A percentile compares a stretch with the other conserved stretches of the same genome.
phyloP scores from a whole-genome alignment of 208 protist species.

The Kentomonas sorsogonicus region DNA sequence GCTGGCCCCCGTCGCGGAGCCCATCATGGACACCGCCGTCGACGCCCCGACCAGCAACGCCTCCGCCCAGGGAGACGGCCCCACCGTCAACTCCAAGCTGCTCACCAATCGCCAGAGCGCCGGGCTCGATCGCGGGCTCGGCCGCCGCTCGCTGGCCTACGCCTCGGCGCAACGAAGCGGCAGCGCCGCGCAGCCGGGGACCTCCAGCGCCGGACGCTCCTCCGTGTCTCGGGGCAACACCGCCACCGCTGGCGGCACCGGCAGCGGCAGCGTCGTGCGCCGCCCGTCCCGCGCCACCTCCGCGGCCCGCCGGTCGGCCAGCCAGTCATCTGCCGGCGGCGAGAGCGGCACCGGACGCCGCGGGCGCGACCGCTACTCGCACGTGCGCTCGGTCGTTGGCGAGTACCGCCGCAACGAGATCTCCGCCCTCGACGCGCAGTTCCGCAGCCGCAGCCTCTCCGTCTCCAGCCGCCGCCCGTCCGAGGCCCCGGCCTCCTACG shows the following conservation, averaged over 20 bases:
- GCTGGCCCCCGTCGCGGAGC: no score
- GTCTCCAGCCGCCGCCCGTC: neutral
- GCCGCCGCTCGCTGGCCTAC: conserved; percentile 1
- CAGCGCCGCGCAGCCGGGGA: conserved; percentile 21
- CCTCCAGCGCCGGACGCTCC: conserved; percentile 4
- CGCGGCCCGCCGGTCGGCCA: conserved; percentile 2
- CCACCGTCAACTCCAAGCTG: no score
- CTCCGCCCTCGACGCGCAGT: conserved; percentile 41
- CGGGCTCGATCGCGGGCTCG: no score
- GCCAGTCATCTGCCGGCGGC: neutral
- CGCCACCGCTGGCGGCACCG: neutral
- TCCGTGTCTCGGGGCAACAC: neutral
- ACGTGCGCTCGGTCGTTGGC: conserved; percentile 52
- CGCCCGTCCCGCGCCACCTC: neutral
- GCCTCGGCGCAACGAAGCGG: neutral
- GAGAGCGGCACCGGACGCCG: conserved; percentile 3
- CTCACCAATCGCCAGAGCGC: no score
- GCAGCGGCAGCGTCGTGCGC: conserved; percentile 8
- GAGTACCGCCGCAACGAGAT: conserved; percentile 41
- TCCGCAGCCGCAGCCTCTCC: conserved; percentile 14
- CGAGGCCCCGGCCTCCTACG: neutral
- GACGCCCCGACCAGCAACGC: no score
- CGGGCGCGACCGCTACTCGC: conserved; percentile 24
- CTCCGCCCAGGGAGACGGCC: no score
- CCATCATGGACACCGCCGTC: no score